Evolutionary conservation across 306 rosid species (phyloP).

Genomic region (Lathyrus oleraceus): DNA sequence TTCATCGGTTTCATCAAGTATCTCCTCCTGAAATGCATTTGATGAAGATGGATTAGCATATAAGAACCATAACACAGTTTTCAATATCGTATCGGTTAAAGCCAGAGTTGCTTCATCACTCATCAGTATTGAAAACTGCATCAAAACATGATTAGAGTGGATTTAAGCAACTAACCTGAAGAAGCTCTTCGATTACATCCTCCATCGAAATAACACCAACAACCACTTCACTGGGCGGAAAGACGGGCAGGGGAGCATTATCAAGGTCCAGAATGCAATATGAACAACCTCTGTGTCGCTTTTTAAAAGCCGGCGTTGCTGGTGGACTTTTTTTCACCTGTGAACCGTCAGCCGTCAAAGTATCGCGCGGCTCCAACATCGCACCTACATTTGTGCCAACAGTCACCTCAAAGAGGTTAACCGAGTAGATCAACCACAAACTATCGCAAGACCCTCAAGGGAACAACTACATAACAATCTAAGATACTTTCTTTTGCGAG

Average conservation of each 20-base stretch:
- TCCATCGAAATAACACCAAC: constrained; percentile 98
- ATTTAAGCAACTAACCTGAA: constrained; percentile 68
- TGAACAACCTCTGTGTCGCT: constrained; percentile 93
- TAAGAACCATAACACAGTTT: neutral
- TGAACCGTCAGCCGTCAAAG: constrained; percentile 41
- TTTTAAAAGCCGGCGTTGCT: constrained; percentile 71
- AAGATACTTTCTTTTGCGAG: neutral
- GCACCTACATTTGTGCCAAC: constrained; percentile 45
- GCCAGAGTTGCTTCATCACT: constrained; percentile 28
- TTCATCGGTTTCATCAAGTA: constrained; percentile 97
- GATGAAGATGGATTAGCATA: constrained; percentile 33
- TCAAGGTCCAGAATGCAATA: constrained; percentile 87
- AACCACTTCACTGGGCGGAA: constrained; percentile 70
- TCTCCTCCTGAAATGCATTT: constrained; percentile 80
- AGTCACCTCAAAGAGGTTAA: constrained; percentile 26
- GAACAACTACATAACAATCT: constrained; percentile 7
- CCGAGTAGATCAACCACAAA: constrained; percentile 33
- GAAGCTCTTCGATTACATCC: constrained; percentile 99
- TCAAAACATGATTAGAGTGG: constrained; percentile 32
- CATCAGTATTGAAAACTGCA: constrained; percentile 14
- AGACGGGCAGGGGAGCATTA: constrained; percentile 72
- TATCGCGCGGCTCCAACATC: constrained; percentile 43
- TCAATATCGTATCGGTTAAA: constrained; percentile 7
- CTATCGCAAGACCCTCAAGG: neutral
- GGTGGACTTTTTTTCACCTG: constrained; percentile 63